These are phyloP conservation scores for Didymellaceae sp. DNA, from an alignment of 2,329 filamentous ascomycete genomes.

Conservation along the genomic window DNA sequence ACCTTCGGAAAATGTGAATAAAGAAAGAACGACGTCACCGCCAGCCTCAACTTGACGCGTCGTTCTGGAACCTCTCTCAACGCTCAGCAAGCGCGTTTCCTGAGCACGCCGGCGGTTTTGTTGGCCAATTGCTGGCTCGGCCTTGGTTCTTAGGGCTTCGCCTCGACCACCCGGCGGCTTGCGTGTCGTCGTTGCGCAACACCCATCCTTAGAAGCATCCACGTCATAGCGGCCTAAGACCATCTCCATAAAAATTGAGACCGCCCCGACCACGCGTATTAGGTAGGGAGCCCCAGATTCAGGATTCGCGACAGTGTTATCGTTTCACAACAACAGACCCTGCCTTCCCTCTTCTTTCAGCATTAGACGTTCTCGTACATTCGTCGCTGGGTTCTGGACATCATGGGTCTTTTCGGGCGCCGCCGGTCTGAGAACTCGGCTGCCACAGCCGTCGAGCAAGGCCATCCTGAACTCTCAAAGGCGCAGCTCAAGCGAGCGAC, in stretches of 20 bases:
- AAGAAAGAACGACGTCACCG: constrained; percentile 16
- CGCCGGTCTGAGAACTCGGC: constrained; percentile 28
- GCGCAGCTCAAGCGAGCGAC: constrained; percentile 49
- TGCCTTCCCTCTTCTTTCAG: constrained; percentile 1
- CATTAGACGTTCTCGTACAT: not conserved
- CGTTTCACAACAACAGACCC: constrained; percentile 10
- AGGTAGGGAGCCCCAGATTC: constrained; percentile 14
- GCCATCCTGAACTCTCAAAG: constrained; percentile 41
- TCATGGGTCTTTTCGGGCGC: constrained; percentile 32
- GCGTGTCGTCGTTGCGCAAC: constrained; percentile 18
- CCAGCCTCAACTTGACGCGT: constrained; percentile 16
- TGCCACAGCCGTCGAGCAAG: constrained; percentile 20
- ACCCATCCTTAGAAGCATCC: constrained; percentile 13
- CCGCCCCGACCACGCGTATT: constrained; percentile 19
- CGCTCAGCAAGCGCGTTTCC: constrained; percentile 9
- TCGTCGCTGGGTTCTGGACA: constrained; percentile 3
- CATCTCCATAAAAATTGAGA: constrained; percentile 22
- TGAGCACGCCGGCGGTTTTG: constrained; percentile 8
- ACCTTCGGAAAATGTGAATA: constrained; percentile 1
- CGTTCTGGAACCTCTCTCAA: constrained; percentile 14
- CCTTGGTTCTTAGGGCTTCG: not conserved
- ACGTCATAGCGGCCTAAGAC: constrained; percentile 14
- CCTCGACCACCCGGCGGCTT: constrained; percentile 14
- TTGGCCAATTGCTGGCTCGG: constrained; percentile 15
- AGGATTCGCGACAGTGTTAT: constrained; percentile 4